These are phyloP conservation scores for Tuber borchii DNA, from an alignment of 495 filamentous ascomycete genomes.

Conservation along the genomic window DNA sequence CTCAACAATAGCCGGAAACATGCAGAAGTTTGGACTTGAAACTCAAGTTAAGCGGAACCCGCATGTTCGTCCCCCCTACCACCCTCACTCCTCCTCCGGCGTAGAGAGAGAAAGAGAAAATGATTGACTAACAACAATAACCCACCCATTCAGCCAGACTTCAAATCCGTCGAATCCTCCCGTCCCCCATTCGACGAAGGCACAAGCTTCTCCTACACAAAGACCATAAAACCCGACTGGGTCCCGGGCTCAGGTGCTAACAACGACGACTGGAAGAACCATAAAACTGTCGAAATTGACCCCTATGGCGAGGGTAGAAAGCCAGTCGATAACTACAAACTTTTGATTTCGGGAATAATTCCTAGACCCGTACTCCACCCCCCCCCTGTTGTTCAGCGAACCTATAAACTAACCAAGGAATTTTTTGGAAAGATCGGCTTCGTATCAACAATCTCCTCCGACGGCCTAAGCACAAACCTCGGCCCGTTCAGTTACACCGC, in stretches of 20 bases:
- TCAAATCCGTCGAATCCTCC: slow-evolving; percentile 67
- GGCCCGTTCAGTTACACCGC: slow-evolving; percentile 83
- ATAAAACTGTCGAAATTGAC: slow-evolving; percentile 69
- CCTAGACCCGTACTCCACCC: slow-evolving; percentile 55
- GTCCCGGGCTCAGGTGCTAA: slow-evolving; percentile 70
- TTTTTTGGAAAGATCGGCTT: slow-evolving; percentile 47
- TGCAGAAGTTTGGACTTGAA: background rate
- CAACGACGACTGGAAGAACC: slow-evolving; percentile 50
- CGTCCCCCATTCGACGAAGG: slow-evolving; percentile 60
- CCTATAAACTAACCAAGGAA: background rate
- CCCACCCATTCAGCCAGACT: slow-evolving; percentile 52
- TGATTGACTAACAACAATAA: background rate
- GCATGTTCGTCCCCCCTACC: background rate
- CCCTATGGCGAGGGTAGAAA: slow-evolving; percentile 68
- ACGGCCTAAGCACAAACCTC: slow-evolving; percentile 59
- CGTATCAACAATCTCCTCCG: slow-evolving; percentile 47
- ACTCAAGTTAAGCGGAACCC: background rate
- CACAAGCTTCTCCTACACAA: slow-evolving; percentile 55
- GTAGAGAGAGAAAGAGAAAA: background rate
- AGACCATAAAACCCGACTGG: slow-evolving; percentile 71
- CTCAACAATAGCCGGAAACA: slow-evolving; percentile 14
- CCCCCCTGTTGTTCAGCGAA: background rate
- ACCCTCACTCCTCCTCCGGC: background rate
- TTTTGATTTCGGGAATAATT: slow-evolving; percentile 78
- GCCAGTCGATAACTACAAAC: slow-evolving; percentile 74